Evolutionary conservation across 2,329 filamentous ascomycete genomes (phyloP).

Genomic region (Neobulgaria alba): DNA sequence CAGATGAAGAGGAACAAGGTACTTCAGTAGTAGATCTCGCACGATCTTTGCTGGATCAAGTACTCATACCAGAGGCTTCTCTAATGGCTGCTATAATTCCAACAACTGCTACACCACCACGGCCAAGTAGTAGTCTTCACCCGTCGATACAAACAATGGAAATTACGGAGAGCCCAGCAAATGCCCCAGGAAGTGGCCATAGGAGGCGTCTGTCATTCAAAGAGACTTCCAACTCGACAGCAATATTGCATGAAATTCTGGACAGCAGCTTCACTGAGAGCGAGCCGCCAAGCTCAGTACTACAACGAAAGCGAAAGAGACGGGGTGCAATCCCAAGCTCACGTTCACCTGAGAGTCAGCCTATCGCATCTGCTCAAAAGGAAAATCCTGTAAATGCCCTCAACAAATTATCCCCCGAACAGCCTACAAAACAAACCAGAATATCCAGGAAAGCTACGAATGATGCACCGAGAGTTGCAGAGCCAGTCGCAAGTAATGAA

Average conservation of each 20-base stretch:
- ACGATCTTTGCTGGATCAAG: neutral
- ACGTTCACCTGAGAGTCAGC: neutral
- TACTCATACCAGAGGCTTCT: neutral
- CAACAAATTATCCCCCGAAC: slow-evolving; percentile 29
- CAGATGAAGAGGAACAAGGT: slow-evolving; percentile 13
- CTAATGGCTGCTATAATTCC: neutral
- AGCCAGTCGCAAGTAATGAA: slow-evolving; percentile 28
- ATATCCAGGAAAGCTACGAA: slow-evolving; percentile 4
- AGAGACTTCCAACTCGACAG: slow-evolving; percentile 28
- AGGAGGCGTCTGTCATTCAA: slow-evolving; percentile 41
- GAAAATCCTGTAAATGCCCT: slow-evolving; percentile 11
- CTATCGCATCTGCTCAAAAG: neutral
- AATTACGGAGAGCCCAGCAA: slow-evolving; percentile 43
- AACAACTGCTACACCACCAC: neutral
- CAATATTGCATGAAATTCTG: slow-evolving; percentile 10
- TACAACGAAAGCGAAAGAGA: slow-evolving; percentile 21
- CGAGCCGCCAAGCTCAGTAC: slow-evolving; percentile 9
- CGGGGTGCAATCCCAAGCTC: neutral
- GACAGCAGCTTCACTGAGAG: slow-evolving; percentile 4
- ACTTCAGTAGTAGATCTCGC: neutral
- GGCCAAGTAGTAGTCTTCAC: too few species aligned
- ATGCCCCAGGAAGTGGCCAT: slow-evolving; percentile 48
- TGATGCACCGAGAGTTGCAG: slow-evolving; percentile 13
- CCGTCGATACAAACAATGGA: too few species aligned
- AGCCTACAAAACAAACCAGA: slow-evolving; percentile 16